Evolutionary conservation across 2,329 filamentous ascomycete genomes (phyloP).

Genomic region (Trichoderma koningiopsis): DNA sequence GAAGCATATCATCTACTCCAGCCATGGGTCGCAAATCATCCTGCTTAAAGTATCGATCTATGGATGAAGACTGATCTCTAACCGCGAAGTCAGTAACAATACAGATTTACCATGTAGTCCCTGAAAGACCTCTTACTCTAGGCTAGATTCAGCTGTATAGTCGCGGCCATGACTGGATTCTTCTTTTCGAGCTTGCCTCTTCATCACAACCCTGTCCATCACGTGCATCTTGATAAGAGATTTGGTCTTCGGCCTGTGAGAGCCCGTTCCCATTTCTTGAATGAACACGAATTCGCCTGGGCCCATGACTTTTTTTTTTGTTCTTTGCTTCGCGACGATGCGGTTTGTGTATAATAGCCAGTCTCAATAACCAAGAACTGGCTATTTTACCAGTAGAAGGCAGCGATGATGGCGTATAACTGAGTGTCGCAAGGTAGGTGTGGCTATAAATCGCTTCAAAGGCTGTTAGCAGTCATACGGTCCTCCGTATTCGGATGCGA

Average conservation of each 20-base stretch:
- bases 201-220: constrained; percentile 14
- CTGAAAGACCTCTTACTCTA: background rate
- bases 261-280: constrained; percentile 6
- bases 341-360: background rate
- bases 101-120: too few relatives aligned
- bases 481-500: background rate
- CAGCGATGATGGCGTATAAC: background rate
- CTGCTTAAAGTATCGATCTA: background rate
- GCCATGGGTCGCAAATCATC: background rate
- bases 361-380: background rate
- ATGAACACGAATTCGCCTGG: background rate
- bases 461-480: background rate
- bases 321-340: background rate
- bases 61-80: background rate
- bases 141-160: background rate
- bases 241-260: background rate
- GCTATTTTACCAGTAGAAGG: background rate
- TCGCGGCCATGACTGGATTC: background rate
- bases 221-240: constrained; percentile 13
- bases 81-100: background rate
- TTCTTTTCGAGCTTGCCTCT: background rate
- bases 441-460: background rate
- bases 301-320: background rate
- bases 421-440: background rate
- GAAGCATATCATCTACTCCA: constrained; percentile 3